Percentiles rank a stretch among this genome's conserved stretches.
phyloP scores from a whole-genome alignment of 2,329 filamentous ascomycete species.

The Talaromyces piceae region DNA sequence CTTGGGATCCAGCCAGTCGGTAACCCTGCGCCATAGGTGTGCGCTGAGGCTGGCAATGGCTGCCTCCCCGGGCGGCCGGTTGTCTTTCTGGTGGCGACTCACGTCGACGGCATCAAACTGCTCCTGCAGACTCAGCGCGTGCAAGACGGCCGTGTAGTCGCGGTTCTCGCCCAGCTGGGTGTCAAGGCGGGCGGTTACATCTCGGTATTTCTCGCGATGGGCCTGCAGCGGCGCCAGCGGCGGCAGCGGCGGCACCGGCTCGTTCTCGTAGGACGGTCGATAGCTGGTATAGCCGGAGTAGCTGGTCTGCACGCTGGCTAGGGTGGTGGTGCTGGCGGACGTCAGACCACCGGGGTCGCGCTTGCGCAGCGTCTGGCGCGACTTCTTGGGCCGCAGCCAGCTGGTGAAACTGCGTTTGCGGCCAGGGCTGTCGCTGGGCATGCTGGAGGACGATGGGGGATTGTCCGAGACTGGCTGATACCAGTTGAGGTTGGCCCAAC shows the following conservation, averaged over 20 bases:
- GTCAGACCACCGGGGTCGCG: slow-evolving; percentile 2
- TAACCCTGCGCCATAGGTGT: slow-evolving; percentile 41
- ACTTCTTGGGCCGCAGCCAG: slow-evolving; percentile 13
- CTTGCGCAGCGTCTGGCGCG: slow-evolving; percentile 13
- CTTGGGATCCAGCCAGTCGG: slow-evolving; percentile 34
- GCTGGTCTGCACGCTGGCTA: slow-evolving; percentile 6
- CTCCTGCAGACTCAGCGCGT: slow-evolving; percentile 27
- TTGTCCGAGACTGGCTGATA: not conserved
- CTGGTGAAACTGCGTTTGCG: slow-evolving; percentile 6
- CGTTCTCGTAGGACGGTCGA: slow-evolving; percentile 5
- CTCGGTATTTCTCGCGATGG: slow-evolving; percentile 27
- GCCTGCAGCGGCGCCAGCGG: slow-evolving; percentile 25
- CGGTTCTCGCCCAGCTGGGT: slow-evolving; percentile 29
- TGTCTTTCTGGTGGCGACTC: slow-evolving; percentile 13
- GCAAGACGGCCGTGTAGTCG: slow-evolving; percentile 31
- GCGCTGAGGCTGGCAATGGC: slow-evolving; percentile 40
- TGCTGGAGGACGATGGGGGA: not conserved
- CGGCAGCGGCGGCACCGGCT: slow-evolving; percentile 4
- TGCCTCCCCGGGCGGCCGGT: slow-evolving; percentile 30
- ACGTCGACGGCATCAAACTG: slow-evolving; percentile 16
- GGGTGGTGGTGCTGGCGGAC: slow-evolving; percentile 9
- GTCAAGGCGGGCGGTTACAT: slow-evolving; percentile 22
- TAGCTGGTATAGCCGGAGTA: not conserved
- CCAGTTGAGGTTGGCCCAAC: too few relatives aligned
- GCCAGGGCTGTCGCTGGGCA: slow-evolving; percentile 3